These are phyloP conservation scores for Ganoderma lingzhi DNA, from an alignment of 1,284 basidiomycete genomes.

Conservation along the genomic window DNA sequence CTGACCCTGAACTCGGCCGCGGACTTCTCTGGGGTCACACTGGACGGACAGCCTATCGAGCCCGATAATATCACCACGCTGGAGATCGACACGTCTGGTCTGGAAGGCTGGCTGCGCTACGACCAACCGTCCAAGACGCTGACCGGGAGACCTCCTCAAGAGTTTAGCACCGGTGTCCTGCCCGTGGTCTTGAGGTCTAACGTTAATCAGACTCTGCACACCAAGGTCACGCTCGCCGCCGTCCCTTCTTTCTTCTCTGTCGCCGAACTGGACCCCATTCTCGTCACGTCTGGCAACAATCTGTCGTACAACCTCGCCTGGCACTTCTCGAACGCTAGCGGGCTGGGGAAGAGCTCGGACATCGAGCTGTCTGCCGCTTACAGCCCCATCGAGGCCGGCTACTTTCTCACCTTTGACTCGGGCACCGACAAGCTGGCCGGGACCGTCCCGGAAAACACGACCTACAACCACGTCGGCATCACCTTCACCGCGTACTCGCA, in stretches of 20 bases:
- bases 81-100: slow-evolving; percentile 62
- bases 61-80: slow-evolving; percentile 60
- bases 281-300: slow-evolving; percentile 52
- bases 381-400: slow-evolving; percentile 53
- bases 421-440: slow-evolving; percentile 57
- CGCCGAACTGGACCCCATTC: slow-evolving; percentile 63
- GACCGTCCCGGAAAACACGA: slow-evolving; percentile 54
- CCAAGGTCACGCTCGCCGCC: slow-evolving; percentile 67
- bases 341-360: slow-evolving; percentile 44
- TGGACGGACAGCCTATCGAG: slow-evolving; percentile 67
- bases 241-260: slow-evolving; percentile 75
- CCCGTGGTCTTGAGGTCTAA: slow-evolving; percentile 68
- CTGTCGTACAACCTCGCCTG: slow-evolving; percentile 58
- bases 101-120: slow-evolving; percentile 71
- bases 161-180: slow-evolving; percentile 51
- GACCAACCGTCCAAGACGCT: slow-evolving; percentile 62
- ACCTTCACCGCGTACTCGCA: slow-evolving; percentile 72
- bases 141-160: slow-evolving; percentile 65
- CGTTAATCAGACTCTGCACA: slow-evolving; percentile 72
- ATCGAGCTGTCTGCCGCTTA: slow-evolving; percentile 60
- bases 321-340: slow-evolving; percentile 61
- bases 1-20: slow-evolving; percentile 62
- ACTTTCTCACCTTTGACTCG: slow-evolving; percentile 61
- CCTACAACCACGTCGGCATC: slow-evolving; percentile 51
- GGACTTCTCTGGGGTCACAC: slow-evolving; percentile 66